Evolutionary conservation across 2,329 filamentous ascomycete species (phyloP).

Genomic region (Mycosphaerella arachidis): DNA sequence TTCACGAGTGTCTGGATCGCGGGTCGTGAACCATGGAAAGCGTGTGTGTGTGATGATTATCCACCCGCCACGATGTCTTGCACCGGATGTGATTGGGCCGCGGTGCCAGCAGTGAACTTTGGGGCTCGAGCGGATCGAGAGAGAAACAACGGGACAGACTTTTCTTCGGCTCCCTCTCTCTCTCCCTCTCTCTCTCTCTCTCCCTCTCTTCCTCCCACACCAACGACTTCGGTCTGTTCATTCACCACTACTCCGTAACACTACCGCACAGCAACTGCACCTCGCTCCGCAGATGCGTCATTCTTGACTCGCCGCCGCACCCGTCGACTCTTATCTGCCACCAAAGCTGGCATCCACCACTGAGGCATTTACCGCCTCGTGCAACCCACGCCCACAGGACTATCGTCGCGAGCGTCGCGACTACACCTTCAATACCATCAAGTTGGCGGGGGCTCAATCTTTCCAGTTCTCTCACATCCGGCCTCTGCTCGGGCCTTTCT

Average conservation of each 20-base stretch:
- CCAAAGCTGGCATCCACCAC: slow-evolving; percentile 17
- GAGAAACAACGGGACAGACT: background rate
- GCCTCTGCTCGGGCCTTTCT: slow-evolving; percentile 89
- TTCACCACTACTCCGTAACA: background rate
- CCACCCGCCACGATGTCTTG: background rate
- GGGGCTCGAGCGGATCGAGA: background rate
- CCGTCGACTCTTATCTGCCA: slow-evolving; percentile 1
- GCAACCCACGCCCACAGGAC: slow-evolving; percentile 6
- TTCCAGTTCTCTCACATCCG: slow-evolving; percentile 69
- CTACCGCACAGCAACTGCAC: background rate
- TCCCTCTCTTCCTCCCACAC: background rate
- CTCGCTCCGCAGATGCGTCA: slow-evolving; percentile 10
- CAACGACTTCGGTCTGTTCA: slow-evolving; percentile 15
- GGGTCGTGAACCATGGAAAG: background rate
- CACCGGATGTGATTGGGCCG: background rate
- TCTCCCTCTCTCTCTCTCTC: slow-evolving; percentile 3
- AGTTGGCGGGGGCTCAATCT: slow-evolving; percentile 84
- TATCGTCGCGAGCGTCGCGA: slow-evolving; percentile 31
- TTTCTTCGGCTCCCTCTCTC: slow-evolving; percentile 1
- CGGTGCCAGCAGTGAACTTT: background rate
- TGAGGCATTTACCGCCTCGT: slow-evolving; percentile 19
- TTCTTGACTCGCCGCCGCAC: slow-evolving; percentile 22
- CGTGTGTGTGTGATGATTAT: background rate
- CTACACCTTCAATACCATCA: slow-evolving; percentile 59
- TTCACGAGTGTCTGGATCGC: background rate